Conservation (phyloP, 2,329 filamentous ascomycete species). For the Fusarium albidum region DNA sequence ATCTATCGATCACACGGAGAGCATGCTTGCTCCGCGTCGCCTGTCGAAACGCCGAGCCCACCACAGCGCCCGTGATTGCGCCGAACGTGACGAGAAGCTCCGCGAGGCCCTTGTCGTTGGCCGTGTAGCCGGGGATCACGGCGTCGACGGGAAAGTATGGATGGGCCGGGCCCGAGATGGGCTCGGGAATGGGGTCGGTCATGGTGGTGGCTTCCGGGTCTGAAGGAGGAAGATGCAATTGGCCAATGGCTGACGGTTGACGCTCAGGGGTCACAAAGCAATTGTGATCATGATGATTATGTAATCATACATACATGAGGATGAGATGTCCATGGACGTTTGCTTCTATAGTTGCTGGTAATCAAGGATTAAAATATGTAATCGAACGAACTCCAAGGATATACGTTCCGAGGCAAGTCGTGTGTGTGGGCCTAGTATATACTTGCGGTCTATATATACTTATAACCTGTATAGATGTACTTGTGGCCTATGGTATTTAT, state of each 20-base stretch:
- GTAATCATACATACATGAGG: too few relatives aligned
- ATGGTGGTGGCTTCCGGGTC: slow-evolving; percentile 4
- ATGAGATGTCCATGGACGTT: too few relatives aligned
- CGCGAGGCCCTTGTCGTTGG: slow-evolving; percentile 53
- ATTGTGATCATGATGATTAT: too few relatives aligned
- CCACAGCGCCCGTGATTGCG: slow-evolving; percentile 46
- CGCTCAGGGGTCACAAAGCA: too few relatives aligned
- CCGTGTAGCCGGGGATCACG: slow-evolving; percentile 52
- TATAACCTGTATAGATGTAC: too few relatives aligned
- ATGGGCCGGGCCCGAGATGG: slow-evolving; percentile 42
- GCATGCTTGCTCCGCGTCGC: slow-evolving; percentile 28
- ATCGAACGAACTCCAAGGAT: too few relatives aligned
- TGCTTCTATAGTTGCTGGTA: too few relatives aligned
- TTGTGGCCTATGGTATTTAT: too few relatives aligned
- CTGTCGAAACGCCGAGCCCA: slow-evolving; percentile 44
- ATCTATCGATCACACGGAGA: slow-evolving; percentile 47
- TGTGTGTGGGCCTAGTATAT: too few relatives aligned
- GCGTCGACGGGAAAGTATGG: slow-evolving; percentile 60
- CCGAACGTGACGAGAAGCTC: slow-evolving; percentile 49
- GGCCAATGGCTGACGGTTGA: neutral
- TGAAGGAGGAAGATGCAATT: neutral
- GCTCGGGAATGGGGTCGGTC: neutral
- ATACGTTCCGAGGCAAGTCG: too few relatives aligned
- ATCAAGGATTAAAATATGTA: too few relatives aligned
- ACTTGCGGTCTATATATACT: too few relatives aligned